Percentiles rank a stretch among this genome's conserved stretches.
Conservation (phyloP, 148 eudicot genomes). For the Vaccinium corymbosum region DNA sequence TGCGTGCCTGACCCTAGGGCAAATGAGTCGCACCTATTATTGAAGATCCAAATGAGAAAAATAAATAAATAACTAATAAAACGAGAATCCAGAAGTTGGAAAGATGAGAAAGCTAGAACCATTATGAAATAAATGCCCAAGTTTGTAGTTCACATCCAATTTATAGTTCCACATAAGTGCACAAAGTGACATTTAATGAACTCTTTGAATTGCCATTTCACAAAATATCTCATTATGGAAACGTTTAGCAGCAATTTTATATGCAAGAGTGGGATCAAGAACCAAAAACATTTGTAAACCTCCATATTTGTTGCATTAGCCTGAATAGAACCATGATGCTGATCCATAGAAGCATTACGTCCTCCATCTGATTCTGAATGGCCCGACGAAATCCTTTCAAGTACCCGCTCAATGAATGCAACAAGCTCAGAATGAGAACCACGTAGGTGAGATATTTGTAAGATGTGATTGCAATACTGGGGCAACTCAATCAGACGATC, state of each 20-base stretch:
- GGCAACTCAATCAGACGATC: conserved; percentile 95
- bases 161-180: background rate
- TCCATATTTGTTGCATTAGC: conserved; percentile 39
- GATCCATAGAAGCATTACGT: conserved; percentile 54
- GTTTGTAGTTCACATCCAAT: background rate
- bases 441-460: conserved; percentile 94
- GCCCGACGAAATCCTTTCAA: conserved; percentile 49
- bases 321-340: conserved; percentile 41
- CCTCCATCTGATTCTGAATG: conserved; percentile 60
- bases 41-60: background rate
- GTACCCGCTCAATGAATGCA: conserved; percentile 70
- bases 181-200: background rate
- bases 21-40: background rate
- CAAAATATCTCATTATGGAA: background rate
- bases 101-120: background rate
- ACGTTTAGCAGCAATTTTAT: background rate
- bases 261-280: conserved; percentile 1
- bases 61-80: background rate
- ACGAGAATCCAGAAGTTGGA: background rate
- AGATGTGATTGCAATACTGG: conserved; percentile 88
- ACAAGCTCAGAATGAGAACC: conserved; percentile 71
- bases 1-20: background rate
- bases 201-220: background rate
- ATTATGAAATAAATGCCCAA: background rate
- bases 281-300: conserved; percentile 35